phyloP scores from a whole-genome alignment of 2,329 filamentous ascomycete species.

The Colletotrichum coccodes region DNA sequence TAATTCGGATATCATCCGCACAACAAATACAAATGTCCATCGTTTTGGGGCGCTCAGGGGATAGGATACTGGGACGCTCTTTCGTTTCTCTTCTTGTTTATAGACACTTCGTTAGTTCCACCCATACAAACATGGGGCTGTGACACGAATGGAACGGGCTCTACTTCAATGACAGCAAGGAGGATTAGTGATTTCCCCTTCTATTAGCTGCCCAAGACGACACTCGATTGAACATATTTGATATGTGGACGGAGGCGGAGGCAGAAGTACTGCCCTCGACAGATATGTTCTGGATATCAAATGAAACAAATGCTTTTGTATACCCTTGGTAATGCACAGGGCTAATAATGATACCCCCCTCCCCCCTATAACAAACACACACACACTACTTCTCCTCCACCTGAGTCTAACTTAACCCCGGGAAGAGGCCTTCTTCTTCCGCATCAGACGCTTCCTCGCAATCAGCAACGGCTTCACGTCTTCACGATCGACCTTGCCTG shows the following conservation, averaged over 20 bases:
- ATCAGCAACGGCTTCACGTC: constrained; percentile 79
- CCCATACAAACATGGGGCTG: neutral
- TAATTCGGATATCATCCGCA: constrained; percentile 8
- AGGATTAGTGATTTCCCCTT: neutral
- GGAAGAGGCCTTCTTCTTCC: constrained; percentile 70
- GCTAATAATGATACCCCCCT: neutral
- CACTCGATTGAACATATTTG: neutral
- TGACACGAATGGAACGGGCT: neutral
- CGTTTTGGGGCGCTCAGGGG: neutral
- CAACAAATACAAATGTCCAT: constrained; percentile 10
- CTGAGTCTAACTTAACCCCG: constrained; percentile 41
- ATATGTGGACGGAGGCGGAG: neutral
- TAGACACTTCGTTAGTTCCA: constrained; percentile 8
- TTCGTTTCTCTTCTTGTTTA: constrained; percentile 4
- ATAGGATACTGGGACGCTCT: neutral
- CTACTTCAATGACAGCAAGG: neutral
- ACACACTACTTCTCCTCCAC: neutral
- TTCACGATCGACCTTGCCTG: constrained; percentile 39
- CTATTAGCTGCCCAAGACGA: neutral
- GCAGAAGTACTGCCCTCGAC: neutral
- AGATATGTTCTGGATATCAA: neutral
- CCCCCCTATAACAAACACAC: too few species aligned
- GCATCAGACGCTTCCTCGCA: constrained; percentile 82
- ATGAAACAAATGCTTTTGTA: constrained; percentile 6
- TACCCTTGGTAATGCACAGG: neutral